Base-by-base conservation (phyloP, 768 basidiomycete genomes). In the Holtermannia corniformis region DNA sequence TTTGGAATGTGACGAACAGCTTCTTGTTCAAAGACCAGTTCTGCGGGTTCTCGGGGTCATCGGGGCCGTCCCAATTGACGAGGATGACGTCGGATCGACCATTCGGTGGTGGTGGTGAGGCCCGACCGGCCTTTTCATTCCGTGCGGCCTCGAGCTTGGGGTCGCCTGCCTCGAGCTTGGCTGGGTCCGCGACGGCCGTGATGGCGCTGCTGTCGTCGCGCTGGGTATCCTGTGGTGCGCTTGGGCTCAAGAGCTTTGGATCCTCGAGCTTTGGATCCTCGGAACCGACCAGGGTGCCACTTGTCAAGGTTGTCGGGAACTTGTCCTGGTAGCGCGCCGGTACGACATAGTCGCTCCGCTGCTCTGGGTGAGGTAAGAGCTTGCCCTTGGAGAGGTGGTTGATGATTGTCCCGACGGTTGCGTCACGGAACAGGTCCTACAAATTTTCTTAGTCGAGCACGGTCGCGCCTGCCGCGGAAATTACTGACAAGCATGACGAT, bases 11-110 rank as follows among this genome's bases (percentile, higher is more conserved):
- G 11, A 63, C 50, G 46, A 52, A 64, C 4, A 45, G 49, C 47
- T 63, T 68, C 50, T 68, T 64, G 37, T 10, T 24, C 24, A 45
- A 12, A 10, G 59, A 12, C 62, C 64, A 70, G 52, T 73, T 72
- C 43, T 66, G 64, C 1, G 70, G 68, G 50, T 72, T 71, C 3
- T 23, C 49, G 0, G 67, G 66, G 56, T 73, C 65, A 42, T 60
- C 56, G 32, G 50, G 41, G 0, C 52, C 49, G 27, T 66, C 59
- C 54, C 60, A 70, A 5, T 50, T 50, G 16, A 69, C 63, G 16
- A 37, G 32, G 16, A 37, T 16, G 10, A 37, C 32, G 16, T 37
- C 32, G 10, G 32, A 37, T 16, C 10, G 16, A 7, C 16, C 32
- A 16, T 37, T 7, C 7, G 32, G 32, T 37, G 32, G 32, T 7